These are phyloP conservation scores for Amesomyces nigricolor DNA, from an alignment of 2,329 filamentous ascomycete species.

Conservation along the genomic window DNA sequence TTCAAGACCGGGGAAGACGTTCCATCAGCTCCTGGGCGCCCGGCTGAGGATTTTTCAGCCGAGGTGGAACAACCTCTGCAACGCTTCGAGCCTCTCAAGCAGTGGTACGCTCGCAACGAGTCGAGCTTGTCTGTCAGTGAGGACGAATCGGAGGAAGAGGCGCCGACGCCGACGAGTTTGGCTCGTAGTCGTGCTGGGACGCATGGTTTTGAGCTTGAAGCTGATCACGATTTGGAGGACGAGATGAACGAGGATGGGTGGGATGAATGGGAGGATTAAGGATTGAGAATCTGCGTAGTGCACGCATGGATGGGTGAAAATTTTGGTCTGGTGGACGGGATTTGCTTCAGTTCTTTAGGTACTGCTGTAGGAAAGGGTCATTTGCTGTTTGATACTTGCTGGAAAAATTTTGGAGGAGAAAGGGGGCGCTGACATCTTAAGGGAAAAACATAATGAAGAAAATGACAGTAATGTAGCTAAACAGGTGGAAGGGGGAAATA, in stretches of 20 bases:
- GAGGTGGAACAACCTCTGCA: background rate
- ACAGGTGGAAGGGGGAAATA: too few relatives aligned
- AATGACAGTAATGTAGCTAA: too few relatives aligned
- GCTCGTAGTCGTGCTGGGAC: background rate
- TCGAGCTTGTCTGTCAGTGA: background rate
- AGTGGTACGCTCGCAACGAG: background rate
- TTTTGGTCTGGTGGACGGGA: too few relatives aligned
- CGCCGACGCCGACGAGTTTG: background rate
- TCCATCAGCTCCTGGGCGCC: background rate
- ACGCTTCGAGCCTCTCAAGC: conserved; percentile 2
- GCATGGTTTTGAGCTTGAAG: background rate
- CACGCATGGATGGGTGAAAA: too few relatives aligned
- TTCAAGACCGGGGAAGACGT: background rate
- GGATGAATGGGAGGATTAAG: background rate
- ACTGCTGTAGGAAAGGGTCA: too few relatives aligned
- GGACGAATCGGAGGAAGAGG: background rate
- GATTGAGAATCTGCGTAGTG: too few relatives aligned
- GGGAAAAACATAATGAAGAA: too few relatives aligned
- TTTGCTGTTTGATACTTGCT: too few relatives aligned
- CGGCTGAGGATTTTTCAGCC: background rate
- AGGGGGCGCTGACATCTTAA: too few relatives aligned
- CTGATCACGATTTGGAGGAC: background rate
- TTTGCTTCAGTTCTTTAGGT: too few relatives aligned
- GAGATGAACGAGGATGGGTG: background rate
- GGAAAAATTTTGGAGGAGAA: too few relatives aligned